phyloP scores from a whole-genome alignment of 2,329 filamentous ascomycete genomes.

The Setomelanomma holmii region DNA sequence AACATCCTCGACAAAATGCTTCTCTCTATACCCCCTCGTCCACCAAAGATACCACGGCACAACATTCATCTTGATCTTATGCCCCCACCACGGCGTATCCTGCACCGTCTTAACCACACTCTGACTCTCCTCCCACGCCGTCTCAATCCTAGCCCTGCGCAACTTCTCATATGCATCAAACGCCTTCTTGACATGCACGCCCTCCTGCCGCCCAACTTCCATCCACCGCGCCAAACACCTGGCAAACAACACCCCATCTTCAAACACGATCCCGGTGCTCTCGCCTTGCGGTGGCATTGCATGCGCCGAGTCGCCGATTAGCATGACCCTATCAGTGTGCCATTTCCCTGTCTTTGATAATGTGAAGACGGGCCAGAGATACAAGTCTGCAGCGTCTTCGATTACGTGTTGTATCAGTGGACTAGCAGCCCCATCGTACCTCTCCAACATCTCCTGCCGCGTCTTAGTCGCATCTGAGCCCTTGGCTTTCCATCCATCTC shows the following conservation, averaged over 20 bases:
- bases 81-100: slow-evolving; percentile 54
- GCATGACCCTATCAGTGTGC: slow-evolving; percentile 53
- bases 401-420: slow-evolving; percentile 49
- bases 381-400: slow-evolving; percentile 52
- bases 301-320: slow-evolving; percentile 57
- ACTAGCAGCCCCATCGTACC: slow-evolving; percentile 50
- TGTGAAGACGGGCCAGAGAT: slow-evolving; percentile 56
- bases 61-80: slow-evolving; percentile 54
- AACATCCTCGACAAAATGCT: slow-evolving; percentile 56
- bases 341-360: slow-evolving; percentile 53
- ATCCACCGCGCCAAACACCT: slow-evolving; percentile 53
- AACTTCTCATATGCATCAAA: slow-evolving; percentile 58
- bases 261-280: slow-evolving; percentile 60
- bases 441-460: slow-evolving; percentile 49
- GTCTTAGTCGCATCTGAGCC: slow-evolving; percentile 54
- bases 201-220: slow-evolving; percentile 40
- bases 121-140: slow-evolving; percentile 56
- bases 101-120: slow-evolving; percentile 54
- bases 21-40: slow-evolving; percentile 49
- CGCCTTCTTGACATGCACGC: slow-evolving; percentile 50
- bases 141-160: slow-evolving; percentile 53
- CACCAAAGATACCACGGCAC: slow-evolving; percentile 59
- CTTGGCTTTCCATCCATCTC: slow-evolving; percentile 55
- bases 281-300: slow-evolving; percentile 62
- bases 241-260: slow-evolving; percentile 60